Conservation (phyloP, 139 green algal species). For the Dunaliella primolecta region DNA sequence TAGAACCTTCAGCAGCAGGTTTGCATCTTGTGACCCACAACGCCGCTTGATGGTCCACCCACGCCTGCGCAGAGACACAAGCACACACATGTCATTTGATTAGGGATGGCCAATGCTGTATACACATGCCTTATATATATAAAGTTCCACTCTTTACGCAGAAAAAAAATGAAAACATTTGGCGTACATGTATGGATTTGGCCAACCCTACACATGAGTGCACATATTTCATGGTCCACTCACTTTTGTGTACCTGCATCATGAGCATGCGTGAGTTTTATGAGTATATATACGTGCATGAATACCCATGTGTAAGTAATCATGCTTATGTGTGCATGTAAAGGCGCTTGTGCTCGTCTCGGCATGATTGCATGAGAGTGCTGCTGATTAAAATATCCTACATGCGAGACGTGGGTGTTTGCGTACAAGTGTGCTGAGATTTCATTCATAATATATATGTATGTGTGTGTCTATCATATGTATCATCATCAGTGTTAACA, state of each 20-base stretch:
- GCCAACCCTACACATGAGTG: too few species aligned
- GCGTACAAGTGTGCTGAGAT: not conserved
- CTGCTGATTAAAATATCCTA: too few species aligned
- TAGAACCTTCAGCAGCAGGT: constrained; percentile 14
- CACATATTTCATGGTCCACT: too few species aligned
- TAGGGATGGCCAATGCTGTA: too few species aligned
- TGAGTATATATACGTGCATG: too few species aligned
- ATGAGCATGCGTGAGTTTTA: too few species aligned
- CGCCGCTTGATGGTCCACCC: not conserved
- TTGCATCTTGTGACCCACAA: constrained; percentile 9
- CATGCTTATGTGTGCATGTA: not conserved
- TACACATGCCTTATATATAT: too few species aligned
- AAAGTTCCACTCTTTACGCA: too few species aligned
- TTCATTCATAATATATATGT: not conserved
- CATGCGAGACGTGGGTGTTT: not conserved
- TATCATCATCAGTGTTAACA: not conserved
- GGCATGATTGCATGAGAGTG: not conserved
- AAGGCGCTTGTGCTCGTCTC: not conserved
- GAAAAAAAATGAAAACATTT: too few species aligned
- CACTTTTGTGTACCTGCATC: too few species aligned
- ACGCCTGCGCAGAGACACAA: not conserved
- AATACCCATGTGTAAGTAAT: not conserved
- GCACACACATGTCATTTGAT: too few species aligned
- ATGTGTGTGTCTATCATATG: not conserved
- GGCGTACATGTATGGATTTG: too few species aligned